Percentiles rank a stretch among this genome's conserved stretches.
Evolutionary conservation across 257 asterid genomes (phyloP).

Genomic region (Solanum medicagineum): DNA sequence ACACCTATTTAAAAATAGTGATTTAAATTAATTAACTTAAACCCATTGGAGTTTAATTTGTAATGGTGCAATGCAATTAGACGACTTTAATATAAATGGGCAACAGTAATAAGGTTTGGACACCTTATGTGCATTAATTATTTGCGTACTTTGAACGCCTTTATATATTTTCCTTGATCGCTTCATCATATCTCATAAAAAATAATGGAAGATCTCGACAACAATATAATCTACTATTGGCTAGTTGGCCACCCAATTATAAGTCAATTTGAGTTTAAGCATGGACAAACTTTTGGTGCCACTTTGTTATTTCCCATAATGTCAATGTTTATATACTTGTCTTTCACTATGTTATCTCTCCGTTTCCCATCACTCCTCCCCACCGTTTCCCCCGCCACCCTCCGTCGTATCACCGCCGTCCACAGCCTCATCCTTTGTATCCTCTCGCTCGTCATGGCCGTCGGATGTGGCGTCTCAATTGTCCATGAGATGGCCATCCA

Average conservation of each 20-base stretch:
- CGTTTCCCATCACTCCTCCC: constrained; percentile 14
- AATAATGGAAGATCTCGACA: constrained; percentile 27
- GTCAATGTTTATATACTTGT: constrained; percentile 47
- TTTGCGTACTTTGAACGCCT: too few species aligned
- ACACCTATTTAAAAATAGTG: too few species aligned
- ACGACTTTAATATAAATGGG: too few species aligned
- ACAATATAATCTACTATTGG: constrained; percentile 30
- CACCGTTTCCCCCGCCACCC: constrained; percentile 20
- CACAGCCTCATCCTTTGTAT: constrained; percentile 61
- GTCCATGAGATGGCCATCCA: constrained; percentile 48
- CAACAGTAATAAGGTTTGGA: too few species aligned
- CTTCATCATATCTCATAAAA: not conserved
- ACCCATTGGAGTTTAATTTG: too few species aligned
- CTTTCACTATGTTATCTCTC: constrained; percentile 37
- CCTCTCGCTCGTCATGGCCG: constrained; percentile 57
- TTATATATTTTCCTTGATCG: too few species aligned
- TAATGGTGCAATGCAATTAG: too few species aligned
- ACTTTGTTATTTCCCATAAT: constrained; percentile 32
- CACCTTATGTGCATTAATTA: too few species aligned
- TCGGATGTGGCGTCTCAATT: constrained; percentile 52
- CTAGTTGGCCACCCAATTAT: constrained; percentile 56
- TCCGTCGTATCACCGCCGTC: constrained; percentile 4
- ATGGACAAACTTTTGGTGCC: constrained; percentile 43
- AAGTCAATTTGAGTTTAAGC: constrained; percentile 55
- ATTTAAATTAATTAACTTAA: too few species aligned